Base-by-base conservation (phyloP, 1,139 yeast genomes). In the Spathaspora sp. region DNA sequence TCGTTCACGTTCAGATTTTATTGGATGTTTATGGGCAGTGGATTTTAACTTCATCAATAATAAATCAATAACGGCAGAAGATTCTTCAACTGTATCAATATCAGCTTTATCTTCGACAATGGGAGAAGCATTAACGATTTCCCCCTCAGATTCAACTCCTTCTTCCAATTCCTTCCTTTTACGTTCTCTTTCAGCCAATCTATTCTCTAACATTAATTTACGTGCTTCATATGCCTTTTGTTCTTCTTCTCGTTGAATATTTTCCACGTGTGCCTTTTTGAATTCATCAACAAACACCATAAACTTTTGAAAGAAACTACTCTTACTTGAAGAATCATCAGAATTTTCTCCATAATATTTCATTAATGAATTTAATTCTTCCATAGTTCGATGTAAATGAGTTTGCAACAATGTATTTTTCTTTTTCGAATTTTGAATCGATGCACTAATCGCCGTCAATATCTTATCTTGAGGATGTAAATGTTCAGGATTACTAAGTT, bases 401-500 rank as follows among this genome's bases (percentile, higher is more conserved):
- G 74, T 68, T 42, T 76, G 78, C 43, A 93, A 67, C 13, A 78
- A 61, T 7, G 74, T 70, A 42, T 81, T 77, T 63, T 86, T 88
- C 42, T 71, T 68, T 43, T 81, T 75, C 0, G 97, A 97, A 46
- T 73, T 79, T 31, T 80, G 79, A 44, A 85, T 65, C 6, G 88
- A 81, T 20, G 71, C 72, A 1, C 63, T 56, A 20, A 78, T 61
- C 15, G 72, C 72, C 1, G 65, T 60, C 42, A 88, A 58, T 2
- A 91, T 76, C 46, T 72, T 68, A 62, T 93, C 99, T 37, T 82
- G 78, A 0, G 97, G 97, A 61, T 93, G 97, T 49, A 91, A 70
- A 42, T 68, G 68, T 2, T 72, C 60, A 2, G 81, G 73, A 50
- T 88, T 88, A 53, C 95, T 86, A 53, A 93, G 72, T 51, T 82